Evolutionary conservation across 345 rosid species (phyloP), one percentile per base, ranked within the genome.

Genomic region (Sapria himalayana): DNA sequence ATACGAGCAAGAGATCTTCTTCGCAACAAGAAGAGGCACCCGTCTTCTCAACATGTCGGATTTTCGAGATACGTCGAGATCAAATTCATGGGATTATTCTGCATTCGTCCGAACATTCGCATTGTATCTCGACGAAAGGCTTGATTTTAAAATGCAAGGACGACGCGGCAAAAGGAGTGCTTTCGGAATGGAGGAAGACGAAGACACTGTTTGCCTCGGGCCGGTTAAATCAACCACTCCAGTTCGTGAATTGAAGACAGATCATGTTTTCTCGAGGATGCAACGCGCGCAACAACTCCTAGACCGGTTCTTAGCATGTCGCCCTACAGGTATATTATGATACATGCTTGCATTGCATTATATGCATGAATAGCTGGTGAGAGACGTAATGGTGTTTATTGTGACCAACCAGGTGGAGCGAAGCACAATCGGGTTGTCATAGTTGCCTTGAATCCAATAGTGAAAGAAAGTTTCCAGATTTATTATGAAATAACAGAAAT

Each of bases 1-100:
- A 0, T 81, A 72, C 20, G 82, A 78, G 57, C 91, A 86, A 39
- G 94, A 86, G 76, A 69, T 86, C 11, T 78, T 81, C 69, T 78
- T 86, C n/a, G 68, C 94, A 0, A 86, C 97, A 0, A 63, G 93
- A 42, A 67, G 72, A 1, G 97, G 94, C 7, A 81, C 91, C 1
- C 63, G 94, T 3, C 56, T 86, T 15, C 77, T 86, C 19, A 76
- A 81, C 64, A 48, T 86, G 80, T 72, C 80, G 1, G 94, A 86
- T 60, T 86, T 86, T 21, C 62, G 76, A 0, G 94, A 78, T 27
- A 22, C 56, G 2, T 73, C 92, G 0, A 46, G 16, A 5, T 69
- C 81, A 0, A 51, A 76, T 25, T 66, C 85, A 0, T 74, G 92
- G 92, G 97, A 86, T 25, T 86, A 51, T 58, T 74, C 94, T 0